These are phyloP conservation scores for Grosmannia huntii DNA, from an alignment of 2,329 filamentous ascomycete species.

Conservation along the genomic window DNA sequence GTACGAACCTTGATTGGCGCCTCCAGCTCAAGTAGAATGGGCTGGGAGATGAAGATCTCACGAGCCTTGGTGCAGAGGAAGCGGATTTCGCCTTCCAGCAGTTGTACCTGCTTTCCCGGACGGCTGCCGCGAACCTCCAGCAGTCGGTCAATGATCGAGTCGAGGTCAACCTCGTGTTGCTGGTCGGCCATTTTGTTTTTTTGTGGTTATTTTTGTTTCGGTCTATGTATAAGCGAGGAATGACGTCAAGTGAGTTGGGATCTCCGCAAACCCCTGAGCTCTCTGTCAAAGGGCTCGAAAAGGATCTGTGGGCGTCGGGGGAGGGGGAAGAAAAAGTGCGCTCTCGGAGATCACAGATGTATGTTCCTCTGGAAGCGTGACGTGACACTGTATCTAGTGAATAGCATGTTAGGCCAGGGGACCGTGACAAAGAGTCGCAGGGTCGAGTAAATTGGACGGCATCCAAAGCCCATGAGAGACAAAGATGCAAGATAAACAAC, in stretches of 20 bases:
- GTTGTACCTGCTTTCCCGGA: constrained; percentile 95
- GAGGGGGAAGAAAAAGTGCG: background rate
- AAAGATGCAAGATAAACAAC: background rate
- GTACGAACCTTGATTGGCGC: constrained; percentile 89
- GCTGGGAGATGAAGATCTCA: constrained; percentile 99
- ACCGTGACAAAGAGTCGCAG: background rate
- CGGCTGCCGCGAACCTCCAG: constrained; percentile 95
- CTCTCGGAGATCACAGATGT: background rate
- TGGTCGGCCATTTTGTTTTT: constrained; percentile 43
- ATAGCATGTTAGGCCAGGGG: background rate
- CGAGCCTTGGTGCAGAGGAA: constrained; percentile 96
- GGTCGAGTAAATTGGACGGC: background rate
- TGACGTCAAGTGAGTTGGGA: constrained; percentile 5
- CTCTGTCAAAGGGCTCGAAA: constrained; percentile 7
- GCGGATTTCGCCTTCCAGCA: constrained; percentile 91
- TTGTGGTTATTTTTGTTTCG: constrained; percentile 1
- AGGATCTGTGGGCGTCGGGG: constrained; percentile 12
- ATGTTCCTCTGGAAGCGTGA: background rate
- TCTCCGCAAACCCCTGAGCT: constrained; percentile 14
- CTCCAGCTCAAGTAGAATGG: constrained; percentile 92
- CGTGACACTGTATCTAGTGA: background rate
- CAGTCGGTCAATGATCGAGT: constrained; percentile 97
- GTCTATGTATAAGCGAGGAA: background rate
- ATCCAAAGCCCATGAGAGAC: background rate
- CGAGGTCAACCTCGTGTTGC: constrained; percentile 86